Conservation (phyloP, 495 filamentous ascomycete species). For the Aspergillus ostianus region DNA sequence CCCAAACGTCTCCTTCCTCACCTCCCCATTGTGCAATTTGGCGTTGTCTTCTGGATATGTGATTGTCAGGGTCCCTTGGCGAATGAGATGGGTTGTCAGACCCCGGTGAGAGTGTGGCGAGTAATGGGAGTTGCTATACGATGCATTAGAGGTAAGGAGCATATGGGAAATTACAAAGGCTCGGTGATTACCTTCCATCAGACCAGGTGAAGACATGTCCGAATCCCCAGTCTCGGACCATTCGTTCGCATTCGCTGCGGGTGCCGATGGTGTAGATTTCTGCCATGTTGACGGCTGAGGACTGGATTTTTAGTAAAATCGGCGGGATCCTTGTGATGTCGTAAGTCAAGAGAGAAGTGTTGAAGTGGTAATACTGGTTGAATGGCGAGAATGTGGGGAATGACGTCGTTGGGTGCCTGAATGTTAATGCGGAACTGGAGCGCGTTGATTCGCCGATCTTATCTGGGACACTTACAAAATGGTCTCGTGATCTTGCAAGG, state of each 20-base stretch:
- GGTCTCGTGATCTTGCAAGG: too few relatives aligned
- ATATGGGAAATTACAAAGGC: not conserved
- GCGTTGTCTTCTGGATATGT: constrained; percentile 66
- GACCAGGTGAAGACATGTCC: constrained; percentile 75
- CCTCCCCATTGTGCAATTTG: constrained; percentile 32
- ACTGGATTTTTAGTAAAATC: not conserved
- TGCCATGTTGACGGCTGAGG: constrained; percentile 11
- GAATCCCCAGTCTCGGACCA: constrained; percentile 78
- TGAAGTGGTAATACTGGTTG: not conserved
- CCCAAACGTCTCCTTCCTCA: constrained; percentile 64
- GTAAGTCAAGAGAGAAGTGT: too few relatives aligned
- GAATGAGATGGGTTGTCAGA: constrained; percentile 76
- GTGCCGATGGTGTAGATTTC: constrained; percentile 38
- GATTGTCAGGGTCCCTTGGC: constrained; percentile 67
- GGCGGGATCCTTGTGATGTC: too few relatives aligned
- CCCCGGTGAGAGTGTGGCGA: constrained; percentile 67
- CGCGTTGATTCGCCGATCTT: not conserved
- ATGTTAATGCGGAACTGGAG: not conserved
- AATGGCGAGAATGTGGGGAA: not conserved
- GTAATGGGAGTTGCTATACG: constrained; percentile 66
- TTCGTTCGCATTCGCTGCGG: constrained; percentile 55
- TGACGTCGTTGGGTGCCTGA: not conserved
- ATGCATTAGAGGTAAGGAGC: not conserved
- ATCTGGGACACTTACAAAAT: not conserved
- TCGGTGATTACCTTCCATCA: constrained; percentile 63